phyloP scores from a whole-genome alignment of 257 asterid genomes.

The Scutellaria minor region DNA sequence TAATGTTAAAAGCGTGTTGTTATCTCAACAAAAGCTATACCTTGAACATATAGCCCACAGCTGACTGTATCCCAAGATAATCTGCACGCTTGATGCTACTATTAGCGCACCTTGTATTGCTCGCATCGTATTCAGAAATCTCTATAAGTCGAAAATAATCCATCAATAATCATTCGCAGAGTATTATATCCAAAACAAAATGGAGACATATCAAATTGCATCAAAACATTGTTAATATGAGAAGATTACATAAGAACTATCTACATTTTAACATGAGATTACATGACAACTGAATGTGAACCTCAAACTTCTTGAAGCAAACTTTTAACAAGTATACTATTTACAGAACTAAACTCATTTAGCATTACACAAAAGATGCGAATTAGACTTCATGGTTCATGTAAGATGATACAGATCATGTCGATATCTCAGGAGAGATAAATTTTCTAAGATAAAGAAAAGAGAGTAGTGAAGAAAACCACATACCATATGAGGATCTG shows the following conservation, averaged over 20 bases:
- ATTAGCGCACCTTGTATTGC: conserved; percentile 95
- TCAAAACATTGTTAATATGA: not conserved
- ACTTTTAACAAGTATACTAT: not conserved
- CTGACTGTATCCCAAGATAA: conserved; percentile 92
- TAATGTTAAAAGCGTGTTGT: not conserved
- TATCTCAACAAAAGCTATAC: conserved; percentile 40
- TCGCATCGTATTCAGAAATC: conserved; percentile 80
- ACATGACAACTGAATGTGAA: not conserved
- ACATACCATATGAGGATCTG: conserved; percentile 76
- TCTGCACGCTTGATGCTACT: conserved; percentile 96
- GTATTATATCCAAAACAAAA: not conserved
- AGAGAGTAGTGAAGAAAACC: not conserved
- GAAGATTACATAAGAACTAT: not conserved
- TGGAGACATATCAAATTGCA: not conserved
- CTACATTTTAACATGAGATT: not conserved
- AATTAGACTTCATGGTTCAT: not conserved
- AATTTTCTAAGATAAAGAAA: not conserved
- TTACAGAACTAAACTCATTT: not conserved
- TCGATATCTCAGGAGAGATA: too few relatives aligned
- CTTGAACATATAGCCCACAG: conserved; percentile 98
- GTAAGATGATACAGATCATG: not conserved
- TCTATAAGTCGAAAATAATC: conserved; percentile 48
- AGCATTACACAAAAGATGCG: not conserved
- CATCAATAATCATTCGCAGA: conserved; percentile 5
- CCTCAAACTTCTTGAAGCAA: not conserved